A percentile compares a stretch with the other conserved stretches of the same genome.
phyloP scores from a whole-genome alignment of 352 stramenopile species.

The Phytophthora parvispora region DNA sequence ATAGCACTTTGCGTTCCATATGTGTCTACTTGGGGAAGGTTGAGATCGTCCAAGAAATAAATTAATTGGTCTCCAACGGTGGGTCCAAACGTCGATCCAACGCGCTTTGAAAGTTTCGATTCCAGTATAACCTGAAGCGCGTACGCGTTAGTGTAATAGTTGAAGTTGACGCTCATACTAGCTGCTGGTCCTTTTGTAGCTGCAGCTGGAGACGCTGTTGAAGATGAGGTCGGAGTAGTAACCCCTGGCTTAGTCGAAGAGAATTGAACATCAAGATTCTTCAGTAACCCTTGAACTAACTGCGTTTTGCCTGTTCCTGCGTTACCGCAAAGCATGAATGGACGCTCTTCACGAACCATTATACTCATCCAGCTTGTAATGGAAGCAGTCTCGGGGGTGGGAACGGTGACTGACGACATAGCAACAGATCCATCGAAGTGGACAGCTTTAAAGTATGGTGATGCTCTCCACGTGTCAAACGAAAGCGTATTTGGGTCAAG shows the following conservation, averaged over 20 bases:
- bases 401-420: slow-evolving; percentile 92
- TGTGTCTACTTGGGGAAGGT: slow-evolving; percentile 94
- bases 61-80: slow-evolving; percentile 87
- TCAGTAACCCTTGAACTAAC: slow-evolving; percentile 90
- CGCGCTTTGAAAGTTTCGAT: slow-evolving; percentile 92
- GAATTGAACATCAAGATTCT: slow-evolving; percentile 52
- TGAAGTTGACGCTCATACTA: slow-evolving; percentile 89
- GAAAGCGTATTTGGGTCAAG: slow-evolving; percentile 89
- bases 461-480: slow-evolving; percentile 96
- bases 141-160: slow-evolving; percentile 83
- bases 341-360: slow-evolving; percentile 92
- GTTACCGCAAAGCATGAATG: slow-evolving; percentile 95
- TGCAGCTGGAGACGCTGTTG: slow-evolving; percentile 3
- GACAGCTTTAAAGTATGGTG: slow-evolving; percentile 90
- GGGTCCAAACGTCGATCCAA: slow-evolving; percentile 87
- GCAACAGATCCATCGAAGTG: slow-evolving; percentile 80
- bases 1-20: slow-evolving; percentile 97
- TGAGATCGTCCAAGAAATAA: slow-evolving; percentile 98
- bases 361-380: slow-evolving; percentile 96
- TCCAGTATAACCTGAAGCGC: slow-evolving; percentile 88
- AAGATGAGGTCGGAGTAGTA: slow-evolving; percentile 24
- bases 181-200: slow-evolving; percentile 39
- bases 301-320: slow-evolving; percentile 97
- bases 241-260: slow-evolving; percentile 21
- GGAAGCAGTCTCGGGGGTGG: slow-evolving; percentile 94